phyloP scores from a whole-genome alignment of 768 basidiomycete genomes.

The Pulveroboletus sp. region DNA sequence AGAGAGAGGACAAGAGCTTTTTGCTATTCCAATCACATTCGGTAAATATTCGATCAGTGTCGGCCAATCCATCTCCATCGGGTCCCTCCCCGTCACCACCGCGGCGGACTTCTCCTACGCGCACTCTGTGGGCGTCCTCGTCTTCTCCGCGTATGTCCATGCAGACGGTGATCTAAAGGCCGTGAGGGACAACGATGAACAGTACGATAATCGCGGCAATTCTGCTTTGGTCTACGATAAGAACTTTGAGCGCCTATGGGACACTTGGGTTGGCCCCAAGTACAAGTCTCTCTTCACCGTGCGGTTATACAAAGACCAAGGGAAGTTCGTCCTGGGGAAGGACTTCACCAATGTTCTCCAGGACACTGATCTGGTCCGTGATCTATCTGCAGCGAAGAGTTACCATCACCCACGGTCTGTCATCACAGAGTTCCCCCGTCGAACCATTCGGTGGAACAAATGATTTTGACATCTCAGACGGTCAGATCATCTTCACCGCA shows the following conservation, averaged over 20 bases:
- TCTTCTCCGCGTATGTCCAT: conserved; percentile 85
- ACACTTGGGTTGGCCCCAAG: conserved; percentile 72
- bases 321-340: conserved; percentile 48
- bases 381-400: not conserved
- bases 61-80: conserved; percentile 43
- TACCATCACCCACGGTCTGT: not conserved
- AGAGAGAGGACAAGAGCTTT: conserved; percentile 49
- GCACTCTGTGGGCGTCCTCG: conserved; percentile 51
- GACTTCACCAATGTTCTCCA: conserved; percentile 57
- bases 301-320: conserved; percentile 42
- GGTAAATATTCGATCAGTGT: conserved; percentile 32
- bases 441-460: conserved; percentile 84
- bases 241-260: conserved; percentile 75
- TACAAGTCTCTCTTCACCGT: conserved; percentile 68
- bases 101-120: conserved; percentile 70
- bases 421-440: conserved; percentile 59
- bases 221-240: conserved; percentile 67
- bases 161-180: conserved; percentile 66
- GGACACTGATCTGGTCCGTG: conserved; percentile 64
- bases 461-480: conserved; percentile 70
- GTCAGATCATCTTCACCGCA: conserved; percentile 75
- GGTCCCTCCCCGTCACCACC: conserved; percentile 62
- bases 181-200: conserved; percentile 64
- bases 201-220: conserved; percentile 68
- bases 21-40: conserved; percentile 52